phyloP scores from a whole-genome alignment of 148 eudicot species.

The Polygonum maritimum region DNA sequence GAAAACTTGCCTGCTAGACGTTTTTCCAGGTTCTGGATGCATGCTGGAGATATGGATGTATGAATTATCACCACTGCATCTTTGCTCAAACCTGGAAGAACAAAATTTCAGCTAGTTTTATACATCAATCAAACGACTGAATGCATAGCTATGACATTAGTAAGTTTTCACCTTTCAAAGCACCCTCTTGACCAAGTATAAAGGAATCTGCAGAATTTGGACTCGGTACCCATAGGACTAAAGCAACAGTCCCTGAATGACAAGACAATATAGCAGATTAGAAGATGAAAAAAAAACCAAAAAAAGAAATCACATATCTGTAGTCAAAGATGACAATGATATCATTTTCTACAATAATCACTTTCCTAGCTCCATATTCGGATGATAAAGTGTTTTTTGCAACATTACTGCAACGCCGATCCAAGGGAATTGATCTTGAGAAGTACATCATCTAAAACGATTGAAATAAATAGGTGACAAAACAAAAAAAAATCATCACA shows the following conservation, averaged over 20 bases:
- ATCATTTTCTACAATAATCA: background rate
- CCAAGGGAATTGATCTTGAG: background rate
- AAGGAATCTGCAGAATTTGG: slow-evolving; percentile 51
- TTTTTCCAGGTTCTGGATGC: slow-evolving; percentile 62
- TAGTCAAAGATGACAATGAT: background rate
- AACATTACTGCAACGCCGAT: background rate
- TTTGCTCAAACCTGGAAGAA: slow-evolving; percentile 48
- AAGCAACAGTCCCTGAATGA: slow-evolving; percentile 56
- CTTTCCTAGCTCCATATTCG: background rate
- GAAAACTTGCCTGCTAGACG: slow-evolving; percentile 42
- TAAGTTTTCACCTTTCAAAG: slow-evolving; percentile 50
- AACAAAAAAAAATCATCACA: background rate
- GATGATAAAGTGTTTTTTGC: background rate
- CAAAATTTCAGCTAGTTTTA: background rate
- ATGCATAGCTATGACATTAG: background rate
- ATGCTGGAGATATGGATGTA: slow-evolving; percentile 32
- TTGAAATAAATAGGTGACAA: background rate
- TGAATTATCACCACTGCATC: slow-evolving; percentile 53
- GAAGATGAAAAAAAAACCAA: background rate
- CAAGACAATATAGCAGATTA: slow-evolving; percentile 1
- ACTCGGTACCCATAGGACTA: slow-evolving; percentile 49
- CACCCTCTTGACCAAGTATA: slow-evolving; percentile 39
- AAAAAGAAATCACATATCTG: background rate
- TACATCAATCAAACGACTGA: slow-evolving; percentile 11
- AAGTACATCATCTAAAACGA: background rate